Evolutionary conservation across 139 green algal genomes (phyloP), one percentile per base, ranked within the genome.

Genomic region (Gonium pectorale): DNA sequence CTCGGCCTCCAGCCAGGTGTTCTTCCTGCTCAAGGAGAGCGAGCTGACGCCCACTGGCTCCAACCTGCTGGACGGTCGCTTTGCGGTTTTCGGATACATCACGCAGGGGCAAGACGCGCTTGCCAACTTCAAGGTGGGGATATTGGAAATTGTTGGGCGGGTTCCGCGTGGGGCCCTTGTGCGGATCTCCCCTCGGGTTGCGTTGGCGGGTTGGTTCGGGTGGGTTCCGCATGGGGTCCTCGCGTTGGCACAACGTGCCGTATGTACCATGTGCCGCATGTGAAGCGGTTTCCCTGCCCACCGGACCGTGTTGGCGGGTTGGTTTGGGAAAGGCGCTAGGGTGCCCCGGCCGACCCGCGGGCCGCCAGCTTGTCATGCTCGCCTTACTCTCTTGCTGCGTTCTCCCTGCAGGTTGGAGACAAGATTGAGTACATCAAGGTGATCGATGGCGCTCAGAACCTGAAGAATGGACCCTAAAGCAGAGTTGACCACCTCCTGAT

Each of bases 1-100:
- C 94, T 96, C 89, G 2, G 97, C 91, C 33, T 96, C 91, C 54
- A 94, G 88, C 46, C 94, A 97, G 85, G 87, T 99, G 67, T 99
- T 99, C 90, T 99, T 95, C 85, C 91, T 99, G 83, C 90, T 99
- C 31, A 99, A 99, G 92, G 98, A 99, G 91, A 96, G 89, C 27
- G 98, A 99, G 95, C 89, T 99, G 71, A 99, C 98, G 15, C 98
- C 98, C 26, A 96, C 94, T 1, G 94, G 95, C 24, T 92, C 96
- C 67, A 99, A 99, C 94, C 91, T 99, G 74, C 89, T 99, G 67
- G 98, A 99, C 79, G 98, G 98, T 8, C 92, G 96, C 35, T 99
- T 99, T 77, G 94, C 96, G 22, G 96, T 99, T 35, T 99, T 99
- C 93, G 96, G 97, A 1, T 99, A 99, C 87, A 92, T 98, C 2